Conservation (phyloP, 2,329 filamentous ascomycete genomes). For the Nothophaeocryptopus gaeumannii region DNA sequence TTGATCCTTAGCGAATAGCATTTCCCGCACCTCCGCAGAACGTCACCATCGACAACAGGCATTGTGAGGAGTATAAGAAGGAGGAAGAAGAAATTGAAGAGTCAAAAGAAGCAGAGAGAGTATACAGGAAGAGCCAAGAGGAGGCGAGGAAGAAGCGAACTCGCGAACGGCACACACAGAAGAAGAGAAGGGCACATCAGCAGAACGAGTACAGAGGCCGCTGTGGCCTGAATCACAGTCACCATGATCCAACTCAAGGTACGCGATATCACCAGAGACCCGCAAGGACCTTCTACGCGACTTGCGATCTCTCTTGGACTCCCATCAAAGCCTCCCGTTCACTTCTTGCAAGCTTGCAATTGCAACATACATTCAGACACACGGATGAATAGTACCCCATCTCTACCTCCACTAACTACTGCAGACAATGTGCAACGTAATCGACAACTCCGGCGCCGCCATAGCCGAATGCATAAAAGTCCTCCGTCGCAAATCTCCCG, state of each 20-base stretch:
- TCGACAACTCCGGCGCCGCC: constrained; percentile 98
- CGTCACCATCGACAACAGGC: too few species aligned
- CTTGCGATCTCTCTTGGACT: too few species aligned
- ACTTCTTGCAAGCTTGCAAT: too few species aligned
- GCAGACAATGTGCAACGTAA: constrained; percentile 96
- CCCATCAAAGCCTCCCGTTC: too few species aligned
- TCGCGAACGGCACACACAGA: neutral
- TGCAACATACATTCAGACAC: neutral
- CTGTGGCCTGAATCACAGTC: constrained; percentile 30
- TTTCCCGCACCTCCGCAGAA: too few species aligned
- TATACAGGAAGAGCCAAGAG: too few species aligned
- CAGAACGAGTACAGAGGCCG: constrained; percentile 15
- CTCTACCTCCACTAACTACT: neutral
- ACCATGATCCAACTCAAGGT: constrained; percentile 71
- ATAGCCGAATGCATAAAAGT: constrained; percentile 95
- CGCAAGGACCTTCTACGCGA: too few species aligned
- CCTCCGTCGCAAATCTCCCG: constrained; percentile 82
- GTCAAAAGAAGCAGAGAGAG: too few species aligned
- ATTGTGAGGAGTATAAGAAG: too few species aligned
- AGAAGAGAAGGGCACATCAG: constrained; percentile 1
- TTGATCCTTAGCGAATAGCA: too few species aligned
- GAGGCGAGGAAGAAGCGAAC: too few species aligned
- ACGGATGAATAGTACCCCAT: neutral
- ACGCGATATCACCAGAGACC: neutral
- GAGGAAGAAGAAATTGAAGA: too few species aligned